Evolutionary conservation across 2,329 filamentous ascomycete genomes (phyloP).

Genomic region (Fusarium paranaense): DNA sequence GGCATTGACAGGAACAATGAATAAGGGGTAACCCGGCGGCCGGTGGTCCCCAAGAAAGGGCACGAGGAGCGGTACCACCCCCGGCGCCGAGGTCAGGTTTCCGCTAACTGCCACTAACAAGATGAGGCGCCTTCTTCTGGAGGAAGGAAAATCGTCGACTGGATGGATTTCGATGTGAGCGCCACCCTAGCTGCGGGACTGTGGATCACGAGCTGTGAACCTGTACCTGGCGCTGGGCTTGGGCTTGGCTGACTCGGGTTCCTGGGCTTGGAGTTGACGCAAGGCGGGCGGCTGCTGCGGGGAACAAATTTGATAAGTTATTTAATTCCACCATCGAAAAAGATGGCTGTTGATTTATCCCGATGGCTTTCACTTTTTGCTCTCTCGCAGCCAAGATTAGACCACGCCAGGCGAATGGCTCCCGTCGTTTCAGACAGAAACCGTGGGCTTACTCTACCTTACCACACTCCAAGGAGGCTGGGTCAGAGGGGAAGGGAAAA

Average conservation of each 20-base stretch:
- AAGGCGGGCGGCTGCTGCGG: constrained; percentile 29
- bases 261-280: constrained; percentile 3
- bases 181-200: constrained; percentile 28
- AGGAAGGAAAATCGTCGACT: constrained; percentile 21
- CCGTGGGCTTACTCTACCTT: constrained; percentile 3
- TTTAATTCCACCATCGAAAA: neutral
- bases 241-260: constrained; percentile 15
- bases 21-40: constrained; percentile 23
- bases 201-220: constrained; percentile 15
- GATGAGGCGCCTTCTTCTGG: constrained; percentile 20
- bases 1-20: constrained; percentile 7
- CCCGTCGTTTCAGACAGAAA: constrained; percentile 21
- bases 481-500: neutral
- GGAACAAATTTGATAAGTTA: constrained; percentile 16
- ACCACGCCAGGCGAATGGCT: neutral
- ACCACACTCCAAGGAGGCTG: neutral
- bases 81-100: constrained; percentile 14
- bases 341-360: neutral
- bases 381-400: neutral
- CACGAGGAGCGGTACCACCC: neutral
- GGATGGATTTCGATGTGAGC: constrained; percentile 9
- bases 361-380: neutral
- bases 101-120: constrained; percentile 33
- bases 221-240: constrained; percentile 10
- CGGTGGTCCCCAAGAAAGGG: neutral